These are phyloP conservation scores for Paraphoma chrysanthemicola DNA, from an alignment of 2,329 filamentous ascomycete species.

Conservation along the genomic window DNA sequence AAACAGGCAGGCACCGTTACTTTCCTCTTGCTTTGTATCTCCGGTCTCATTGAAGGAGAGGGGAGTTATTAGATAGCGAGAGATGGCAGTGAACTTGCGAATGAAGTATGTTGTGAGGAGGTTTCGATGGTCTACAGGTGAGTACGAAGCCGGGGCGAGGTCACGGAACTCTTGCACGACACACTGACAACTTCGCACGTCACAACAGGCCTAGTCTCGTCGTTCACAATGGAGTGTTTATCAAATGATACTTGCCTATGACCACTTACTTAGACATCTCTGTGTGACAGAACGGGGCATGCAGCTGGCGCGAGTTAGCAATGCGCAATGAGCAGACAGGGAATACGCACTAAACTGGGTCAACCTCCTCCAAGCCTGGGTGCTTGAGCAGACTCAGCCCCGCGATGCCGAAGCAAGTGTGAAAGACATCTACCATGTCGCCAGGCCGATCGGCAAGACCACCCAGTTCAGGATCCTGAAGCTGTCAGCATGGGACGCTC, in stretches of 20 bases:
- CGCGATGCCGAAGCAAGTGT: conserved; percentile 87
- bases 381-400: conserved; percentile 85
- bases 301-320: conserved; percentile 37
- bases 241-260: neutral
- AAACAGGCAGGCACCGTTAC: conserved; percentile 47
- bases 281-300: conserved; percentile 50
- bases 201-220: neutral
- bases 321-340: neutral
- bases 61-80: conserved; percentile 76
- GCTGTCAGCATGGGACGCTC: conserved; percentile 9
- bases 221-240: neutral
- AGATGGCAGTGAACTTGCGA: conserved; percentile 44
- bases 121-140: neutral
- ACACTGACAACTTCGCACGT: neutral
- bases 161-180: neutral
- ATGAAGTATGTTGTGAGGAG: neutral
- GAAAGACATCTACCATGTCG: conserved; percentile 97
- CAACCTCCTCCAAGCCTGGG: conserved; percentile 77
- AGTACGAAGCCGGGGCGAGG: neutral
- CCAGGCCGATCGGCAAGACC: conserved; percentile 90
- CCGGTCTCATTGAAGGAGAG: conserved; percentile 60
- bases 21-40: conserved; percentile 78
- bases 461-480: conserved; percentile 75
- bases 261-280: conserved; percentile 40
- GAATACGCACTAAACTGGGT: conserved; percentile 78